Base-by-base conservation (phyloP, 2,329 filamentous ascomycete genomes). In the Alternaria arborescens region DNA sequence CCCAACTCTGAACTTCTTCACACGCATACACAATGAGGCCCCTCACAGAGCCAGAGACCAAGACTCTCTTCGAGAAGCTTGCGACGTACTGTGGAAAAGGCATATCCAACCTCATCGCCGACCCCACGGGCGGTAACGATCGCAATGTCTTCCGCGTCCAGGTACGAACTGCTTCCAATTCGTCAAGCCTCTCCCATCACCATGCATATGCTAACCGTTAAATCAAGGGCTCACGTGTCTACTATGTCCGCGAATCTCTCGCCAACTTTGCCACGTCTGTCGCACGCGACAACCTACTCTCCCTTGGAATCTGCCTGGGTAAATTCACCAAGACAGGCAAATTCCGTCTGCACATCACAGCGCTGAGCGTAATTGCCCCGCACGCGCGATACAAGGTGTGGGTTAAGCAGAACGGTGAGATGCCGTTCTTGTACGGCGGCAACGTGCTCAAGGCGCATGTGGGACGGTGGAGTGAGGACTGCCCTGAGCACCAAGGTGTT, bases 281-380 rank as follows among this genome's bases (percentile, higher is more conserved):
- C 66, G 87, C 91, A 38, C 89, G 93, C 70, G 90, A 92, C 69
- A 91, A 90, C 76, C 87, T 98, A 1, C 87, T 97, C 52, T 94
- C 91, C 0, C 83, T 97, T n/a, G 94, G 94, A 26, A 94, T 91
- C 24, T 97, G 94, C 77, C 82, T 98, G 12, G 93, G 93, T 74
- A 97, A 97, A 78, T 96, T 97, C 83, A 97, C 94, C 64, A 98
- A 97, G 84, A 92, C 93, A 5, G 93, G 93, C 65, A 97, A 98
- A 80, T 98, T 99, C 83, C 85, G 94, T 54, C 85, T 99, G 56
- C 94, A 97, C 82, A 92, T 98, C 76, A 98, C 94, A 1, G 91
- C 87, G n/a, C 85, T 99, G 60, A 91, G 93, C 65, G 87, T 97
- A 65, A 90, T 99, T 68, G 91, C 94, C 58, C 90, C 92, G 67